Evolutionary conservation across 2,329 filamentous ascomycete genomes (phyloP).

Genomic region (Fusarium redolens): DNA sequence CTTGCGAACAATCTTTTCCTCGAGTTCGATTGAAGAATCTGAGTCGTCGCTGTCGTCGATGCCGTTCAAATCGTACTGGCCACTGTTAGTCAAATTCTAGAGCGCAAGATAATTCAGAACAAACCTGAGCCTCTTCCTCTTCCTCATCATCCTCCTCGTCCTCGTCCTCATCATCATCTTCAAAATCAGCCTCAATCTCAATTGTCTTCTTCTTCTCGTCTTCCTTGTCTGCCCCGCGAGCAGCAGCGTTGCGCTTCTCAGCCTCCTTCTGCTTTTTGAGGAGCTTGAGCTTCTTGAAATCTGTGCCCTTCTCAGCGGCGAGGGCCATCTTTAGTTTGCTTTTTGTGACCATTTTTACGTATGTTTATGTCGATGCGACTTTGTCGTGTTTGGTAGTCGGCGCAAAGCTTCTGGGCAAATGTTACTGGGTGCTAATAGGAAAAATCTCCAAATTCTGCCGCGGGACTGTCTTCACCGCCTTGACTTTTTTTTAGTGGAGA

Average conservation of each 20-base stretch:
- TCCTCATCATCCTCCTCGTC: constrained; percentile 44
- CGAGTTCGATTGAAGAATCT: constrained; percentile 81
- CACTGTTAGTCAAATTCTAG: neutral
- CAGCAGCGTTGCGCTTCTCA: constrained; percentile 51
- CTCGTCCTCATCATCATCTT: constrained; percentile 52
- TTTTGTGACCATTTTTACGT: constrained; percentile 54
- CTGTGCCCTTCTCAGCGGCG: constrained; percentile 64
- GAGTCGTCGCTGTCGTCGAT: constrained; percentile 71
- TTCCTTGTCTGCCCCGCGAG: constrained; percentile 44
- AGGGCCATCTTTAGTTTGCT: constrained; percentile 66
- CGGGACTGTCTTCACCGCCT: constrained; percentile 42
- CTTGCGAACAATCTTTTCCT: constrained; percentile 72
- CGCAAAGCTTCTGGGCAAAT: constrained; percentile 32
- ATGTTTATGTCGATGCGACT: constrained; percentile 20
- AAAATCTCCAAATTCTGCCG: constrained; percentile 50
- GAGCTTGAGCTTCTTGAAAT: constrained; percentile 64
- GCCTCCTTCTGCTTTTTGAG: constrained; percentile 60
- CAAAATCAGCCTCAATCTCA: constrained; percentile 52
- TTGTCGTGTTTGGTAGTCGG: constrained; percentile 18
- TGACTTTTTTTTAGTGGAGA: constrained; percentile 44
- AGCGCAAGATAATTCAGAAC: constrained; percentile 1
- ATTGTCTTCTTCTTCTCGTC: constrained; percentile 50
- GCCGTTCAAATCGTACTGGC: constrained; percentile 63
- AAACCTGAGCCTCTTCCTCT: constrained; percentile 48
- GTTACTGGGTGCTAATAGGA: constrained; percentile 37